Conservation (phyloP, 768 basidiomycete genomes). For the Infundibulicybe gibba region DNA sequence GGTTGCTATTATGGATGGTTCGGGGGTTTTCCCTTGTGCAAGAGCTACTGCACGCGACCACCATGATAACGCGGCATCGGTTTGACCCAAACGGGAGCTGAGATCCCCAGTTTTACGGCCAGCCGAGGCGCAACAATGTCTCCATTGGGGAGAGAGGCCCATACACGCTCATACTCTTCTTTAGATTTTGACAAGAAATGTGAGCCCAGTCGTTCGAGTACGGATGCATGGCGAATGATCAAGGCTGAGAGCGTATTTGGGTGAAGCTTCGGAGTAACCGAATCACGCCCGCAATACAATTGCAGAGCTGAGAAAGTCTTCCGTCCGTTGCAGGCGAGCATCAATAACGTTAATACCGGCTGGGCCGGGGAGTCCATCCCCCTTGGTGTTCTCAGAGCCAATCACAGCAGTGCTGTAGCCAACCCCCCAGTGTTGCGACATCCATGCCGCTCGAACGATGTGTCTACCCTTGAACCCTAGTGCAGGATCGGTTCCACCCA, state of each 20-base stretch:
- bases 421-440: conserved; percentile 62
- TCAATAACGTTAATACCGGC: conserved; percentile 44
- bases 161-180: conserved; percentile 54
- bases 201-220: conserved; percentile 60
- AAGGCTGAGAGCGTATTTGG: conserved; percentile 53
- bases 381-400: conserved; percentile 30
- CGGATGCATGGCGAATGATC: conserved; percentile 47
- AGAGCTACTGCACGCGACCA: conserved; percentile 60
- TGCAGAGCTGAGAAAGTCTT: conserved; percentile 48
- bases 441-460: conserved; percentile 68
- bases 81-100: conserved; percentile 48
- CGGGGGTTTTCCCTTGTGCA: conserved; percentile 24
- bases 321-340: conserved; percentile 50
- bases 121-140: conserved; percentile 46
- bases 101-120: conserved; percentile 71
- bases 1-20: conserved; percentile 11
- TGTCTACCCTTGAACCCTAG: conserved; percentile 60
- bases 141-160: conserved; percentile 37
- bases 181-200: conserved; percentile 51
- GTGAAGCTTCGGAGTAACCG: conserved; percentile 35
- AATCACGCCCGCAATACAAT: conserved; percentile 37
- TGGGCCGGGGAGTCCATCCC: conserved; percentile 23
- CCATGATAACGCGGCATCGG: conserved; percentile 58
- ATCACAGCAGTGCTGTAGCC: conserved; percentile 35
- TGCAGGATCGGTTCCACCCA: conserved; percentile 70